These are phyloP conservation scores for Clonostachys rhizophaga DNA, from an alignment of 2,329 filamentous ascomycete species.

Conservation along the genomic window DNA sequence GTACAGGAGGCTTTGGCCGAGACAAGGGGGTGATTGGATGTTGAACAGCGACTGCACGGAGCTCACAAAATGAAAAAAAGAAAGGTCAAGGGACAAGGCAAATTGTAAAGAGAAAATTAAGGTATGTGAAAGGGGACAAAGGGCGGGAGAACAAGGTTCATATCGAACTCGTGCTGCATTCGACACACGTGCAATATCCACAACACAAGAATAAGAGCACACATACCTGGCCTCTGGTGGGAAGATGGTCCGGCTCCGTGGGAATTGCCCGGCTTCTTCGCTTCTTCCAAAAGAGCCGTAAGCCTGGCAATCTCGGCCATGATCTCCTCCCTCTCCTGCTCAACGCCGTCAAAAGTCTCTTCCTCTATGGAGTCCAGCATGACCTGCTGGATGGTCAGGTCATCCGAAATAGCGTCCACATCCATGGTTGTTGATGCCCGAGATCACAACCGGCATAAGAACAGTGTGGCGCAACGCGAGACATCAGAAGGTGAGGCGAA, in stretches of 20 bases:
- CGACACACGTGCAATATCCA: neutral
- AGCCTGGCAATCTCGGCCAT: constrained; percentile 20
- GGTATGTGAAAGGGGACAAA: too few relatives aligned
- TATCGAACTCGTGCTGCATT: too few relatives aligned
- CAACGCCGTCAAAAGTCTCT: constrained; percentile 16
- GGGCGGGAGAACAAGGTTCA: too few relatives aligned
- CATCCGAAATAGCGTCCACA: constrained; percentile 22
- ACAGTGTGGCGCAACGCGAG: too few relatives aligned
- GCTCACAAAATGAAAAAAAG: too few relatives aligned
- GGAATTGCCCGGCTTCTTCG: neutral
- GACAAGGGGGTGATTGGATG: too few relatives aligned
- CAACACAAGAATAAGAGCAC: neutral
- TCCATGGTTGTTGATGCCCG: constrained; percentile 5
- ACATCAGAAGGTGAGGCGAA: too few relatives aligned
- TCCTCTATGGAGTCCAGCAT: constrained; percentile 33
- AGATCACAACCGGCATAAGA: too few relatives aligned
- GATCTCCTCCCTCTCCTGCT: constrained; percentile 18
- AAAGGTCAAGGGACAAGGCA: too few relatives aligned
- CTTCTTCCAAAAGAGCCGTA: constrained; percentile 9
- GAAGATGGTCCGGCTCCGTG: neutral
- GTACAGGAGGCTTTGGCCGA: too few relatives aligned
- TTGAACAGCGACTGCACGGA: too few relatives aligned
- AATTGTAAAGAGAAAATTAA: too few relatives aligned
- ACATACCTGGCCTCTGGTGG: neutral
- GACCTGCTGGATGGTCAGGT: constrained; percentile 34